These are phyloP conservation scores for Phenoliferia sp. DNA, from an alignment of 1,284 basidiomycete species.

Conservation along the genomic window DNA sequence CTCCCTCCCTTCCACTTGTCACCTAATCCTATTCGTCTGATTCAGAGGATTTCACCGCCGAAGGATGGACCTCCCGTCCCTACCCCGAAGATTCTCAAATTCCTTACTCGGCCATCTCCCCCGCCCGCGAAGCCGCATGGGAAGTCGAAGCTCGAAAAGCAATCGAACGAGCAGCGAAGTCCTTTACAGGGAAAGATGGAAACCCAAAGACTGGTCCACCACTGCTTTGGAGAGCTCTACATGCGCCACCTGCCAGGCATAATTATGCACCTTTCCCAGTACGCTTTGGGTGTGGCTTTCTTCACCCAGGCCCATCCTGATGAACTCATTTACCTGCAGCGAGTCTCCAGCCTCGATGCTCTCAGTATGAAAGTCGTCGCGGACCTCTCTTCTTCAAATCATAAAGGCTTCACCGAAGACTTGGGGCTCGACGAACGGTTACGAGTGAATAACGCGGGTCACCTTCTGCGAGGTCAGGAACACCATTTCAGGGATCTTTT, in stretches of 20 bases:
- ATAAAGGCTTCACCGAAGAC: conserved; percentile 7
- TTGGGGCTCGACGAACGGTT: conserved; percentile 24
- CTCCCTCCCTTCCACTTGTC: not conserved
- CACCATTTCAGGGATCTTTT: conserved; percentile 30
- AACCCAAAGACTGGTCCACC: conserved; percentile 19
- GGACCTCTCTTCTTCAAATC: too few species aligned
- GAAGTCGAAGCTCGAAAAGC: conserved; percentile 28
- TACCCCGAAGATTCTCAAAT: conserved; percentile 31
- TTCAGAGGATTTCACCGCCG: conserved; percentile 31
- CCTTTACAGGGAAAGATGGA: conserved; percentile 21
- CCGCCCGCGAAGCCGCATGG: conserved; percentile 20
- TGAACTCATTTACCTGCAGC: conserved; percentile 2
- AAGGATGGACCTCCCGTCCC: conserved; percentile 21
- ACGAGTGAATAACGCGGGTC: conserved; percentile 22
- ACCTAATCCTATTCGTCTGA: not conserved
- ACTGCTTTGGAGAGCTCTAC: conserved; percentile 29
- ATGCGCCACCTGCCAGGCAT: conserved; percentile 27
- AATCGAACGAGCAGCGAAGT: conserved; percentile 19
- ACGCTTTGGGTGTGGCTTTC: too few species aligned
- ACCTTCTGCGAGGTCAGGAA: conserved; percentile 29
- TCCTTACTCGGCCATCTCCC: conserved; percentile 25
- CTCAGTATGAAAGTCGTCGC: conserved; percentile 26
- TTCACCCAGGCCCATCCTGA: not conserved
- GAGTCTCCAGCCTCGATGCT: conserved; percentile 28
- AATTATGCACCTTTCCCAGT: conserved; percentile 32